Evolutionary conservation across 331 rosid genomes (phyloP).

Genomic region (Quercus phellos): DNA sequence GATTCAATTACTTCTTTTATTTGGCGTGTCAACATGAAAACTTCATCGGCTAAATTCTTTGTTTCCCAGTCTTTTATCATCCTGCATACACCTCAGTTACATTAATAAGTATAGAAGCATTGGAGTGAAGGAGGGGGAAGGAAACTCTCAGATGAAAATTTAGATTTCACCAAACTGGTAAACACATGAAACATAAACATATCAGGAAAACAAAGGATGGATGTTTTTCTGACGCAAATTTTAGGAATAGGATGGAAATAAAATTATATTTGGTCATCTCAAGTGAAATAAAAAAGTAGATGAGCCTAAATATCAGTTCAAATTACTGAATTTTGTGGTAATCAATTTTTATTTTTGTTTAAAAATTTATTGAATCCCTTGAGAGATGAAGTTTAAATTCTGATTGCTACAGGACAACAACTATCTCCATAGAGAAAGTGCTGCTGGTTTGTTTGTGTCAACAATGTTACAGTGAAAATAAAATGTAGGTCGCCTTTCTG

Average conservation of each 20-base stretch:
- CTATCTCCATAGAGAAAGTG: background rate
- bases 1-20: slow-evolving; percentile 44
- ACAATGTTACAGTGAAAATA: background rate
- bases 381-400: background rate
- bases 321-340: background rate
- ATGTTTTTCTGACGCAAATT: background rate
- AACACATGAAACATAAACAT: background rate
- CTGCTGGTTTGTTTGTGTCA: background rate
- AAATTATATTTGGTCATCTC: too few species aligned
- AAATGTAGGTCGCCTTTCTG: background rate
- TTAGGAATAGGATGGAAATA: too few species aligned
- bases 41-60: slow-evolving; percentile 62
- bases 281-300: too few species aligned
- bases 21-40: slow-evolving; percentile 66
- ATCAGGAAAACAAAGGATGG: background rate
- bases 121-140: background rate
- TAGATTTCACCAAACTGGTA: background rate
- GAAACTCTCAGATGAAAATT: background rate
- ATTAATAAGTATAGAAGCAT: background rate
- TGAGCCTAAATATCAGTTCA: too few species aligned
- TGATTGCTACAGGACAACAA: background rate
- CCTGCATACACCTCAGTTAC: slow-evolving; percentile 45
- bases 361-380: background rate
- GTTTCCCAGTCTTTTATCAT: slow-evolving; percentile 59
- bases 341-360: background rate